Evolutionary conservation across 192 early-diverging fungal species (phyloP).

Genomic region (Backusella australiensis): DNA sequence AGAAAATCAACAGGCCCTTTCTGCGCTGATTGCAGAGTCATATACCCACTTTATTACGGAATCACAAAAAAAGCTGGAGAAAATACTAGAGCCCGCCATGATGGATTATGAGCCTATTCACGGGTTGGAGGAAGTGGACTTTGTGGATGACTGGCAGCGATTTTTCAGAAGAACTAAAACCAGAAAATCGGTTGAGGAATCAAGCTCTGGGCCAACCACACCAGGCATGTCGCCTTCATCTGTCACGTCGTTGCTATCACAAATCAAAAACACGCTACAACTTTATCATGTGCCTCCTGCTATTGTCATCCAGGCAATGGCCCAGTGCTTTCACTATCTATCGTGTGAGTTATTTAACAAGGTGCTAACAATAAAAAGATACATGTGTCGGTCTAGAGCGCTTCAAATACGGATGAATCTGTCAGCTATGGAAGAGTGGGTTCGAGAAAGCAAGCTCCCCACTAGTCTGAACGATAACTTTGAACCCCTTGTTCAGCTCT

Average conservation of each 20-base stretch:
- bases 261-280: constrained; percentile 59
- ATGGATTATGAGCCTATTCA: constrained; percentile 69
- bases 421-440: constrained; percentile 81
- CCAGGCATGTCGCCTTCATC: constrained; percentile 55
- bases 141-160: constrained; percentile 54
- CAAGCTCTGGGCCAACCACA: not conserved
- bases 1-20: constrained; percentile 70
- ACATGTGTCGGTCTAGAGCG: constrained; percentile 76
- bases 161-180: constrained; percentile 40
- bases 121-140: constrained; percentile 57
- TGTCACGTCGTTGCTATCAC: constrained; percentile 64
- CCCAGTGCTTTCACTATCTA: constrained; percentile 79
- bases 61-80: constrained; percentile 63
- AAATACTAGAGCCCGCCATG: constrained; percentile 61
- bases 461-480: constrained; percentile 43
- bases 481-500: constrained; percentile 71
- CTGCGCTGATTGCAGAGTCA: constrained; percentile 73
- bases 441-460: constrained; percentile 51
- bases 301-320: constrained; percentile 67
- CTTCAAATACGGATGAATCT: constrained; percentile 84
- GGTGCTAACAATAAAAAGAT: constrained; percentile 70
- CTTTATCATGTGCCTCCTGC: constrained; percentile 70
- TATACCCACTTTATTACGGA: constrained; percentile 60
- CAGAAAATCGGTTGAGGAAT: not conserved
- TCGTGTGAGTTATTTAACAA: constrained; percentile 80